Conservation (phyloP, 2,329 filamentous ascomycete species). For the Colletotrichum sp. region DNA sequence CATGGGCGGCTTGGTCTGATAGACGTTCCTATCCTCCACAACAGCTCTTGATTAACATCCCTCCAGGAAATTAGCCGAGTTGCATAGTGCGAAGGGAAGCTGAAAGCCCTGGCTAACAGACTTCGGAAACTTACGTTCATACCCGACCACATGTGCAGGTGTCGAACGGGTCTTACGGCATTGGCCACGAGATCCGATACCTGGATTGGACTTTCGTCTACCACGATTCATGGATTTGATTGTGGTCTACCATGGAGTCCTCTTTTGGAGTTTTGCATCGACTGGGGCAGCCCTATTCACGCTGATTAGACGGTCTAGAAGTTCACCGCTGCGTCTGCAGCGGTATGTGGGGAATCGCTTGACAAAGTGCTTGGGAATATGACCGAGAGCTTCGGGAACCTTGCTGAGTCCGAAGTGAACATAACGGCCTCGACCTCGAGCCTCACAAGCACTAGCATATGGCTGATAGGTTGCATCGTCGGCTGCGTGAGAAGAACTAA, state of each 20-base stretch:
- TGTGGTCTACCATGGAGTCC: background rate
- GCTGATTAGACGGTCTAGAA: background rate
- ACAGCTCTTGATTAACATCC: too few species aligned
- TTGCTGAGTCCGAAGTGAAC: background rate
- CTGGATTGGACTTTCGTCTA: background rate
- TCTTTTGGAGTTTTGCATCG: background rate
- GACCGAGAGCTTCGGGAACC: background rate
- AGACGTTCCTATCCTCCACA: background rate
- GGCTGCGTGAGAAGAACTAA: too few species aligned
- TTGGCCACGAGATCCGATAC: rapidly evolving
- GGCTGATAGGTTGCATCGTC: background rate
- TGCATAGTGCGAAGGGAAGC: background rate
- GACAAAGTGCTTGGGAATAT: background rate
- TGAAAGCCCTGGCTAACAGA: background rate
- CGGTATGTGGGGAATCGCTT: background rate
- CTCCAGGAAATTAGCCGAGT: too few species aligned
- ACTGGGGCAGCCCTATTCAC: background rate
- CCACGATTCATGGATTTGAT: too few species aligned
- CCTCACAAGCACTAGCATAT: background rate
- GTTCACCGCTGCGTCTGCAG: background rate
- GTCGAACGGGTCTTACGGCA: background rate
- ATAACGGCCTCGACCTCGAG: background rate
- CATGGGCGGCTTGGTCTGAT: background rate
- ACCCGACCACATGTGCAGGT: background rate
- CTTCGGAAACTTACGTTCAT: background rate